Base-by-base conservation (phyloP, 495 filamentous ascomycete genomes). In the Penicillium pancosmium region DNA sequence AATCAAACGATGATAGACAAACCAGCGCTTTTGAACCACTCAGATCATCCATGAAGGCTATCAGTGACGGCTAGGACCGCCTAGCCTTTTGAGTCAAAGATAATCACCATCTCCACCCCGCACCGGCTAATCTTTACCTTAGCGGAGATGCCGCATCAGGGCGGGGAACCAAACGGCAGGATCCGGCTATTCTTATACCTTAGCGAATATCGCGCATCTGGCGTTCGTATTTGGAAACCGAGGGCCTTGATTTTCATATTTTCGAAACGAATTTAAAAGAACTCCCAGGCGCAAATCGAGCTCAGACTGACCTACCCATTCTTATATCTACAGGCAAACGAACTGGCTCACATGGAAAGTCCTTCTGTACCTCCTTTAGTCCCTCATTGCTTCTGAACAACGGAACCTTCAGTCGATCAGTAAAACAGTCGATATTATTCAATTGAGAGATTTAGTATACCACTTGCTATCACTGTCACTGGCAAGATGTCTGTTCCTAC, bases 61-160 rank as follows among this genome's bases (percentile, higher is more conserved):
- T 31, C 27, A 31, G 27, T 31, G 27, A 31, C 27, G 27, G 27
- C 27, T 31, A 31, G 27, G 27, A 31, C 27, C 27, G 27, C 27
- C 27, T 55, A 47, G 18, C 44, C 54, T 49, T 38, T 49, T 2
- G 33, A 56, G 44, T 50, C 40, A 4, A 50, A 34, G 36, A 52
- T 50, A 50, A 19, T 23, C 47, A 35, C 23, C 41, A 38, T 46
- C 41, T 16, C 41, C n/a, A 15, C 21, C 46, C 46, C 46, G 46
- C 44, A 19, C 59, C 65, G 65, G 60, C 65, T 68, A 68, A 60
- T 60, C 65, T 60, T 68, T 34, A 65, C 65, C 38, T 62, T 68
- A 57, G 65, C 62, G 65, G 52, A 57, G 19, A 27, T 36, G 41
- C 52, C 48, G 41, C 47, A 38, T 44, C 16, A 34, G n/a, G 34